Conservation (phyloP, 495 filamentous ascomycete genomes). For the Cercophora scortea region DNA sequence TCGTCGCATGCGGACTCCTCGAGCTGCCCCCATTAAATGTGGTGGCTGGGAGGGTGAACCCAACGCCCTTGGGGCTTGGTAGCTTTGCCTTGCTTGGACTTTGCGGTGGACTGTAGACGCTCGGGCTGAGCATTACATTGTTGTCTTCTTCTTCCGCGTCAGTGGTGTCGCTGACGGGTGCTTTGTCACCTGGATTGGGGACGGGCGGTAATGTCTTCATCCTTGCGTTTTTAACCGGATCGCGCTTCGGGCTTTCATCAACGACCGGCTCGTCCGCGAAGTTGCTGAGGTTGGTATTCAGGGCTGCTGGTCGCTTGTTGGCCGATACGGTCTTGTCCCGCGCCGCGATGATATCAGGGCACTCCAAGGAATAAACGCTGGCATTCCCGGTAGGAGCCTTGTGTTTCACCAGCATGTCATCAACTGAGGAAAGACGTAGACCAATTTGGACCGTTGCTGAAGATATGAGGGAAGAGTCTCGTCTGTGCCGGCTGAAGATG, state of each 20-base stretch:
- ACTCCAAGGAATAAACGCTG: slow-evolving; percentile 27
- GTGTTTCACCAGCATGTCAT: slow-evolving; percentile 23
- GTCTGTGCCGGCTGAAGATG: slow-evolving; percentile 25
- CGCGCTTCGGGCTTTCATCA: slow-evolving; percentile 9
- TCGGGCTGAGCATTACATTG: slow-evolving; percentile 27
- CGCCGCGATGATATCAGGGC: slow-evolving; percentile 10
- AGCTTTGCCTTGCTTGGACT: slow-evolving; percentile 35
- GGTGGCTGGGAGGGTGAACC: slow-evolving; percentile 22
- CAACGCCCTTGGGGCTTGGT: slow-evolving; percentile 36
- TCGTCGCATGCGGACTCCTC: slow-evolving; percentile 5
- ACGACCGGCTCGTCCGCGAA: not conserved
- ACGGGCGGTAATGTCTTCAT: slow-evolving; percentile 32
- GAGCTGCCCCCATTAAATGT: not conserved
- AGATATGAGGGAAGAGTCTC: slow-evolving; percentile 38
- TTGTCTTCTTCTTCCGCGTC: slow-evolving; percentile 8
- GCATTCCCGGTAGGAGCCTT: slow-evolving; percentile 12
- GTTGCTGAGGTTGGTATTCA: slow-evolving; percentile 9
- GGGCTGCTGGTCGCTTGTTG: slow-evolving; percentile 21
- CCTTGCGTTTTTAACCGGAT: slow-evolving; percentile 21
- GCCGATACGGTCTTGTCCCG: slow-evolving; percentile 10
- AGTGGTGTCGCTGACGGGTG: not conserved
- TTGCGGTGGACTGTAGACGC: slow-evolving; percentile 28
- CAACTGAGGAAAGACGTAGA: slow-evolving; percentile 37
- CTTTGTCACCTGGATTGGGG: slow-evolving; percentile 6
- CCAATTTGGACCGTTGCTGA: slow-evolving; percentile 44